phyloP scores from a whole-genome alignment of 2,329 filamentous ascomycete genomes.

The Fusarium penzigii region DNA sequence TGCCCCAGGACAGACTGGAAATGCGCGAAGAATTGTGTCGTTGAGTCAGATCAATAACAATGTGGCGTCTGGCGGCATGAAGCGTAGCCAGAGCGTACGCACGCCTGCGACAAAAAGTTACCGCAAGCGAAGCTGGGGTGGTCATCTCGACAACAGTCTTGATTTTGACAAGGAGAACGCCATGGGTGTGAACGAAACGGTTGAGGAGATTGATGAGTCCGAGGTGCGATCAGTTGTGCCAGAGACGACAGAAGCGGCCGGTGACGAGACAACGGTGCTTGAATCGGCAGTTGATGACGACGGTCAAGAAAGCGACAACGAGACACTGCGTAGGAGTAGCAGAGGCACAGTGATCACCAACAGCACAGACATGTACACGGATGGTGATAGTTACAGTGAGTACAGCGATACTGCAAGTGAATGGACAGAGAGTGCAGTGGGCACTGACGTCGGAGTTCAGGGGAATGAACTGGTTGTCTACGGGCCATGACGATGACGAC shows the following conservation, averaged over 20 bases:
- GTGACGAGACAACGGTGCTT: slow-evolving; percentile 28
- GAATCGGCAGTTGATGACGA: slow-evolving; percentile 21
- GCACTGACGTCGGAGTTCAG: slow-evolving; percentile 28
- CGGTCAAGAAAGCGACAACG: slow-evolving; percentile 49
- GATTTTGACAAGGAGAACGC: slow-evolving; percentile 63
- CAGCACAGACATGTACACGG: slow-evolving; percentile 39
- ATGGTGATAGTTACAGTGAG: slow-evolving; percentile 41
- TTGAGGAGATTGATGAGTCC: slow-evolving; percentile 54
- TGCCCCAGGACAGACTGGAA: slow-evolving; percentile 50
- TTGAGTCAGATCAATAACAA: slow-evolving; percentile 88
- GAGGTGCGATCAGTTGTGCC: slow-evolving; percentile 23
- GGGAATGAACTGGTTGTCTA: slow-evolving; percentile 39
- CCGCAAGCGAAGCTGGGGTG: slow-evolving; percentile 72
- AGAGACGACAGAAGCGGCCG: slow-evolving; percentile 20
- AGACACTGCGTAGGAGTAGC: slow-evolving; percentile 50
- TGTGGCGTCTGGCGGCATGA: slow-evolving; percentile 62
- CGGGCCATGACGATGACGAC: slow-evolving; percentile 22
- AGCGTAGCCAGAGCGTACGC: slow-evolving; percentile 77
- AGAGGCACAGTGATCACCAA: slow-evolving; percentile 50
- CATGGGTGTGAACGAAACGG: slow-evolving; percentile 60
- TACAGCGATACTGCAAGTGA: slow-evolving; percentile 48
- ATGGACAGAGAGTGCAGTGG: slow-evolving; percentile 48
- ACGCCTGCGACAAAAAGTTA: slow-evolving; percentile 51
- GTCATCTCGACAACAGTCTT: slow-evolving; percentile 48
- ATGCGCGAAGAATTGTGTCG: slow-evolving; percentile 80